Percentiles rank a stretch among this genome's conserved stretches.
These are phyloP conservation scores for Termitomyces sp. DNA, from an alignment of 768 basidiomycete genomes.

Conservation along the genomic window DNA sequence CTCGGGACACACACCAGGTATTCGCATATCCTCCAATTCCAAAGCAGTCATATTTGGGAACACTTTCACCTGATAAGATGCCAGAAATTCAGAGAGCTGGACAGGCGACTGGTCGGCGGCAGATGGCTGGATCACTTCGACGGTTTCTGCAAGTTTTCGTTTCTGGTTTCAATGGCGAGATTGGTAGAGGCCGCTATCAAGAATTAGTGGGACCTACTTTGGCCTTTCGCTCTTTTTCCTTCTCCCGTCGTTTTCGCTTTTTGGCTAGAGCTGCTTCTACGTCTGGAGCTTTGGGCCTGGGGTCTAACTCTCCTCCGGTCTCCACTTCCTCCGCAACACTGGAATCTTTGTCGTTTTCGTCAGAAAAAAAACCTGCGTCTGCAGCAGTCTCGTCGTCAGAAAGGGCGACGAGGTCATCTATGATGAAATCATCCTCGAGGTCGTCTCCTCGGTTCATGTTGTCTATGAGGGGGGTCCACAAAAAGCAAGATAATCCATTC, in stretches of 20 bases:
- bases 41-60: conserved; percentile 66
- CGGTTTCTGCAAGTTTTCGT: conserved; percentile 50
- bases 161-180: conserved; percentile 39
- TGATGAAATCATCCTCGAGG: conserved; percentile 78
- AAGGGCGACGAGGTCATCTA: conserved; percentile 60
- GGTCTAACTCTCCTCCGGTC: conserved; percentile 11
- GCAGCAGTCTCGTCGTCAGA: conserved; percentile 54
- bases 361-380: conserved; percentile 25
- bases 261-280: conserved; percentile 33
- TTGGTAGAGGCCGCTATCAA: background rate
- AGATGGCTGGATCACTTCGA: conserved; percentile 35
- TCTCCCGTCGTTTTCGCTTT: conserved; percentile 70
- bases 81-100: conserved; percentile 58
- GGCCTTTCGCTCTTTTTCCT: conserved; percentile 66
- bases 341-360: conserved; percentile 21
- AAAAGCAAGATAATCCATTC: no score
- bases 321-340: conserved; percentile 28
- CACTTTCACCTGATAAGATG: conserved; percentile 61
- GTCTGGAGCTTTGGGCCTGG: conserved; percentile 8
- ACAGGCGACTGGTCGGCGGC: conserved; percentile 54
- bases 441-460: conserved; percentile 53
- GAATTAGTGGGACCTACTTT: conserved; percentile 41
- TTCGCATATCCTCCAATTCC: conserved; percentile 74
- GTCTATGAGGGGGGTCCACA: conserved; percentile 2
- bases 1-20: conserved; percentile 59